Evolutionary conservation across 345 rosid genomes (phyloP).

Genomic region (Melastoma malabathricum): DNA sequence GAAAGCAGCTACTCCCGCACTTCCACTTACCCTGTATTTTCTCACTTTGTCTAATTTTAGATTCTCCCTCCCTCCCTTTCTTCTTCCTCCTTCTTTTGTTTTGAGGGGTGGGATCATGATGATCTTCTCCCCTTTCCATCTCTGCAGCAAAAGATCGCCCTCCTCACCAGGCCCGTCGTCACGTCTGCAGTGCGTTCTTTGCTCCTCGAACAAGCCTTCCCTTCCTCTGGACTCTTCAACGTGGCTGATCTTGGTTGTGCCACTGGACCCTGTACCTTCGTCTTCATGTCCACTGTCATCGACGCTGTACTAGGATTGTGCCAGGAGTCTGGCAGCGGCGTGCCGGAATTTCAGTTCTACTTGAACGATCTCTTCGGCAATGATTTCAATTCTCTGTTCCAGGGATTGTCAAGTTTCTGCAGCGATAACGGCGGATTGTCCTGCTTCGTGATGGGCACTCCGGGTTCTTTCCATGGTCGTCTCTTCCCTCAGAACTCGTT

Average conservation of each 20-base stretch:
- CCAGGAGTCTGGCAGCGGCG: not conserved
- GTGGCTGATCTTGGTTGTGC: conserved; percentile 19
- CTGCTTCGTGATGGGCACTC: conserved; percentile 9
- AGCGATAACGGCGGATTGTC: not conserved
- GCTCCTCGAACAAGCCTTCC: conserved; percentile 1
- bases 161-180: conserved; percentile 6
- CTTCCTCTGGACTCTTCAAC: not conserved
- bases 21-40: not conserved
- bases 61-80: not conserved
- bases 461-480: conserved; percentile 17
- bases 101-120: not conserved
- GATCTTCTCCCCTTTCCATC: not conserved
- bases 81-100: not conserved
- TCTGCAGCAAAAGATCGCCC: conserved; percentile 7
- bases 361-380: conserved; percentile 16
- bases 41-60: too few relatives aligned
- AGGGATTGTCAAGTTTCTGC: not conserved
- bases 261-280: conserved; percentile 4
- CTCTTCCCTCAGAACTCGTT: conserved; percentile 9
- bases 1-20: conserved; percentile 3
- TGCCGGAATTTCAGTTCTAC: conserved; percentile 9
- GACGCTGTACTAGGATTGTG: not conserved
- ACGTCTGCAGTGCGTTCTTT: conserved; percentile 3
- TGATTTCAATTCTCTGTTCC: conserved; percentile 20
- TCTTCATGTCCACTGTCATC: conserved; percentile 6